Evolutionary conservation across 768 basidiomycete genomes (phyloP), one percentile per base, ranked within the genome.

Genomic region (Hypholoma sublateritium): DNA sequence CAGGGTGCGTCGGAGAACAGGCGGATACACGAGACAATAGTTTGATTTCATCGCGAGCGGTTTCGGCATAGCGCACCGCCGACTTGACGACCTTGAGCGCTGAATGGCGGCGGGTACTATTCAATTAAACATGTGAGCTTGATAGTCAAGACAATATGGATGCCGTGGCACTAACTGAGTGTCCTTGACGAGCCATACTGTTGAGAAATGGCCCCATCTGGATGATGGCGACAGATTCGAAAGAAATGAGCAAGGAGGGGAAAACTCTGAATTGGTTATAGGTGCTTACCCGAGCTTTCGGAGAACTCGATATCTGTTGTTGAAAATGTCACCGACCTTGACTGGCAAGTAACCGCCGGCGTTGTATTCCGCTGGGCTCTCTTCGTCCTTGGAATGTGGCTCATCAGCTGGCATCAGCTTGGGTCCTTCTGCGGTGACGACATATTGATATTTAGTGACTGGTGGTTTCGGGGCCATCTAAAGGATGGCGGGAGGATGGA

Each of bases 71-170:
- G 62, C 95, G 88, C 21, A 87, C 85, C 19, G 94, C 95, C 25
- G 95, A 96, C 74, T 96, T 96, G 73, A 95, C 92, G 55, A 97
- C 88, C 72, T 97, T 97, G 69, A 97, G 83, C 14, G 94, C 94
- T 44, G 93, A 93, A 72, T 95, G 94, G 41, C 83, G 78, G 32
- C 82, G 80, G 42, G 80, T 77, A 6, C 93, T 95, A 64, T 22
- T 36, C 19, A 34, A 50, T 4, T 24, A 43, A 16, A 44, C 17
- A 19, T 37, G 36, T 61, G 59, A 58, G 69, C 55, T 65, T 25
- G 34, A 44, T 37, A 14, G 14, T 50, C 16, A 51, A 57, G 28
- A 44, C 14, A 32, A 41, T 46, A n/a, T 46, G 50, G 34, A 21
- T 51, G 50, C 64, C 41, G 21, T 13, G 46, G 55, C 44, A 81